Percentiles rank a stretch among this genome's conserved stretches.
Evolutionary conservation across 495 filamentous ascomycete species (phyloP).

Genomic region (Sordaria brevicollis): DNA sequence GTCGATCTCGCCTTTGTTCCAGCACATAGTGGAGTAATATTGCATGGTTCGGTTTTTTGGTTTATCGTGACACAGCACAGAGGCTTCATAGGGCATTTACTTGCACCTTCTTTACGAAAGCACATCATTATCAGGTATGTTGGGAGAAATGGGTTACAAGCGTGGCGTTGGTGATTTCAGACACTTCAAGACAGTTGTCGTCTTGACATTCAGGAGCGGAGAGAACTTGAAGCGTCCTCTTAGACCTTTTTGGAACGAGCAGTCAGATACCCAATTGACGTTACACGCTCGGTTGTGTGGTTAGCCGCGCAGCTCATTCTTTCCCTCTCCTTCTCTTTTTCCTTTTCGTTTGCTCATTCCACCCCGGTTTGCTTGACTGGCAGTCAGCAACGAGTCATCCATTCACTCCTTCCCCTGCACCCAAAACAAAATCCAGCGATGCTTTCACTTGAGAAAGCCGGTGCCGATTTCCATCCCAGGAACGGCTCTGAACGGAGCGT

Average conservation of each 20-base stretch:
- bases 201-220: constrained; percentile 6
- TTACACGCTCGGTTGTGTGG: constrained; percentile 7
- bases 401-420: constrained; percentile 2
- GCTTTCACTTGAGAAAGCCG: constrained; percentile 40
- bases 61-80: constrained; percentile 1
- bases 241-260: constrained; percentile 17
- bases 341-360: not conserved
- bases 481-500: constrained; percentile 45
- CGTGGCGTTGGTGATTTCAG: constrained; percentile 20
- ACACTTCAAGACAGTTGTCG: constrained; percentile 3
- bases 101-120: not conserved
- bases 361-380: not conserved
- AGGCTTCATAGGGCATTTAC: not conserved
- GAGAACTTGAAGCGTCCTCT: not conserved
- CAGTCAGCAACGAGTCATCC: not conserved
- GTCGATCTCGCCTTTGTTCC: constrained; percentile 79
- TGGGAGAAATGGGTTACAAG: constrained; percentile 13
- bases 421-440: constrained; percentile 30
- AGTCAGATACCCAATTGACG: constrained; percentile 26
- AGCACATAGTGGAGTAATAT: constrained; percentile 50
- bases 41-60: constrained; percentile 6
- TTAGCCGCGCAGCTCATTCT: constrained; percentile 1
- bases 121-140: constrained; percentile 2
- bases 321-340: not conserved
- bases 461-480: constrained; percentile 37